Percentiles rank a stretch among this genome's conserved stretches.
Conservation (phyloP, 1,284 basidiomycete species). For the Irpex lacteus region DNA sequence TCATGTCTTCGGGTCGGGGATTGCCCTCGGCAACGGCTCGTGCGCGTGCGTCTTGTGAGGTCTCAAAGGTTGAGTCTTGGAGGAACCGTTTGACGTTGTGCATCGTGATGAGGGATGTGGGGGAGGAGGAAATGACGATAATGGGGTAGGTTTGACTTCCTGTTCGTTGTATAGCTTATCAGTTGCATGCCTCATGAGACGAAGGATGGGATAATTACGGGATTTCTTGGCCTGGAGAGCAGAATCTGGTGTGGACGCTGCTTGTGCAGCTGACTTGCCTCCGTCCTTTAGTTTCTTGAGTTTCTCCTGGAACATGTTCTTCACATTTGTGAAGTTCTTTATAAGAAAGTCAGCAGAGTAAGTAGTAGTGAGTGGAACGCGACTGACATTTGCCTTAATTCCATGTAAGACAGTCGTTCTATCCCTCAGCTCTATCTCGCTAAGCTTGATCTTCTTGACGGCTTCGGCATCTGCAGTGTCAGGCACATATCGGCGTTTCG, state of each 20-base stretch:
- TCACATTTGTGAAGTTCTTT: constrained; percentile 73
- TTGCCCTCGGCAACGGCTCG: constrained; percentile 71
- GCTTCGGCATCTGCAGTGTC: constrained; percentile 77
- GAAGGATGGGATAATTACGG: constrained; percentile 41
- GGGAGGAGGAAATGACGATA: constrained; percentile 95
- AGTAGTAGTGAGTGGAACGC: neutral
- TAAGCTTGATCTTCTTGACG: constrained; percentile 77
- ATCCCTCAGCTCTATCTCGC: constrained; percentile 74
- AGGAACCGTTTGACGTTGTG: constrained; percentile 95
- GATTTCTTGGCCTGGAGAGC: constrained; percentile 61
- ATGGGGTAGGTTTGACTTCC: constrained; percentile 64
- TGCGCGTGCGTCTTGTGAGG: constrained; percentile 71
- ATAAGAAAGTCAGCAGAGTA: neutral
- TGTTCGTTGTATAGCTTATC: neutral
- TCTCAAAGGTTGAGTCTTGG: constrained; percentile 87
- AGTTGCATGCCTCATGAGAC: neutral
- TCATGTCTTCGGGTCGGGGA: constrained; percentile 76
- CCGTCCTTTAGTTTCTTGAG: constrained; percentile 73
- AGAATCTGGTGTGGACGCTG: constrained; percentile 41
- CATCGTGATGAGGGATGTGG: constrained; percentile 95
- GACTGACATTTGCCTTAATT: constrained; percentile 66
- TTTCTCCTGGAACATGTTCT: constrained; percentile 62
- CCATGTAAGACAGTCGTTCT: constrained; percentile 76
- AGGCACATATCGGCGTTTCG: constrained; percentile 77
- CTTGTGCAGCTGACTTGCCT: constrained; percentile 45